These are phyloP conservation scores for Bipolaris zeicola DNA, from an alignment of 2,329 filamentous ascomycete species.

Conservation along the genomic window DNA sequence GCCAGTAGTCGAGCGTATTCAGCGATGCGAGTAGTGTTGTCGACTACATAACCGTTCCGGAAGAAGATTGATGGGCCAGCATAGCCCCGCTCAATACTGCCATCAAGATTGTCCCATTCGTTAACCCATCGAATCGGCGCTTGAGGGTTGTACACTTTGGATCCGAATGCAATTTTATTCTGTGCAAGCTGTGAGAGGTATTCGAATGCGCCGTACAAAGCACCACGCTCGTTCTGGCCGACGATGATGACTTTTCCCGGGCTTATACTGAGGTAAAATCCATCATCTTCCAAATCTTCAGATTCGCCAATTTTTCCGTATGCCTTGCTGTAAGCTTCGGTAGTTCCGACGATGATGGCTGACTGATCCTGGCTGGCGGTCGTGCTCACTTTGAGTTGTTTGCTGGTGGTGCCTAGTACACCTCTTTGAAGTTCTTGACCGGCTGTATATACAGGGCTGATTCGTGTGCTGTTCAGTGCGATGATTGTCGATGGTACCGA, in stretches of 20 bases:
- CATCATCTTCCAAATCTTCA: conserved; percentile 59
- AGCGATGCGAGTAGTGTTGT: conserved; percentile 63
- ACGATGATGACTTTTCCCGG: conserved; percentile 61
- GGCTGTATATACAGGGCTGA: conserved; percentile 64
- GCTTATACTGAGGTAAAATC: conserved; percentile 64
- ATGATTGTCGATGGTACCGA: conserved; percentile 58
- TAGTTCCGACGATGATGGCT: conserved; percentile 58
- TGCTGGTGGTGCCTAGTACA: conserved; percentile 62
- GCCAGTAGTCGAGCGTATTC: conserved; percentile 70
- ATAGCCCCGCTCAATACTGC: conserved; percentile 71
- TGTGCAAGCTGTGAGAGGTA: conserved; percentile 70
- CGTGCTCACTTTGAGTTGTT: conserved; percentile 48
- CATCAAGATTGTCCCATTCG: conserved; percentile 74
- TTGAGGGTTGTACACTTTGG: conserved; percentile 61
- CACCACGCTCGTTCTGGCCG: conserved; percentile 69
- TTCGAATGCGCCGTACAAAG: conserved; percentile 71
- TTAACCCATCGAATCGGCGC: conserved; percentile 72
- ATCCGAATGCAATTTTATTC: conserved; percentile 57
- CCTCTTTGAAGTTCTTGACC: conserved; percentile 64
- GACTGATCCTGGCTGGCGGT: conserved; percentile 26
- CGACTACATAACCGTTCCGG: conserved; percentile 59
- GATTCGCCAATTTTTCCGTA: conserved; percentile 43
- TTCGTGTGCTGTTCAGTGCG: conserved; percentile 59
- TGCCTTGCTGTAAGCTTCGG: conserved; percentile 50
- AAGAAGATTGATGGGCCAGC: conserved; percentile 73